Evolutionary conservation across 2,329 filamentous ascomycete genomes (phyloP).

Genomic region (Talaromyces piceae): DNA sequence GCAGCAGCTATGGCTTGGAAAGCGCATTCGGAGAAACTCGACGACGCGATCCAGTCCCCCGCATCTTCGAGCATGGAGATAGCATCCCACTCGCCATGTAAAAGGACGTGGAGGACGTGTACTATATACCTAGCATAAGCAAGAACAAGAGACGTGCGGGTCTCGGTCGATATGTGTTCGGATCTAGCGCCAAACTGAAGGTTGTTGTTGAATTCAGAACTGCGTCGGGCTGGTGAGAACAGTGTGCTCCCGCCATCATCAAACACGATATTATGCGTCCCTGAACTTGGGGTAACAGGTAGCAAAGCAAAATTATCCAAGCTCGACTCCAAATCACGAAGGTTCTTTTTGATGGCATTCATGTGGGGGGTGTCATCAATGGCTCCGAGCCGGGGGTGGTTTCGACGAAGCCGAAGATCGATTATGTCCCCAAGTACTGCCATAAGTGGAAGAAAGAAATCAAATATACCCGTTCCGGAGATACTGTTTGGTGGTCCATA

Average conservation of each 20-base stretch:
- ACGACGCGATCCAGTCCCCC: constrained; percentile 44
- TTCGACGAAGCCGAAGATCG: constrained; percentile 39
- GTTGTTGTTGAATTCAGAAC: not conserved
- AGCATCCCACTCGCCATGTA: constrained; percentile 46
- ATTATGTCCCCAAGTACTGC: constrained; percentile 44
- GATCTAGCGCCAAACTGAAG: not conserved
- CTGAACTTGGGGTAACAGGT: not conserved
- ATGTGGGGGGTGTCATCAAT: constrained; percentile 28
- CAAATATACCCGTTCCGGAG: constrained; percentile 41
- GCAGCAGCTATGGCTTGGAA: constrained; percentile 43
- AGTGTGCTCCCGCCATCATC: constrained; percentile 13
- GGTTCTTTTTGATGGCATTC: not conserved
- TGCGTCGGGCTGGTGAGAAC: not conserved
- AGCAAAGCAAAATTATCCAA: not conserved
- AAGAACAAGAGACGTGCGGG: constrained; percentile 27
- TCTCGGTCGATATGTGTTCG: not conserved
- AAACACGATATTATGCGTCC: not conserved
- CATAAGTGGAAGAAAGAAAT: constrained; percentile 46
- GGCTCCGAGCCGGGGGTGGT: constrained; percentile 37
- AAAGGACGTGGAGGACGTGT: constrained; percentile 42
- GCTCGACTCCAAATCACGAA: not conserved
- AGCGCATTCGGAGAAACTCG: constrained; percentile 40
- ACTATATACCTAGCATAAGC: constrained; percentile 44
- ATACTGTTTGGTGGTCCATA: constrained; percentile 31
- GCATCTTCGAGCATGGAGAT: constrained; percentile 44